Conservation (phyloP, 2,329 filamentous ascomycete genomes). For the Diaporthe citri region DNA sequence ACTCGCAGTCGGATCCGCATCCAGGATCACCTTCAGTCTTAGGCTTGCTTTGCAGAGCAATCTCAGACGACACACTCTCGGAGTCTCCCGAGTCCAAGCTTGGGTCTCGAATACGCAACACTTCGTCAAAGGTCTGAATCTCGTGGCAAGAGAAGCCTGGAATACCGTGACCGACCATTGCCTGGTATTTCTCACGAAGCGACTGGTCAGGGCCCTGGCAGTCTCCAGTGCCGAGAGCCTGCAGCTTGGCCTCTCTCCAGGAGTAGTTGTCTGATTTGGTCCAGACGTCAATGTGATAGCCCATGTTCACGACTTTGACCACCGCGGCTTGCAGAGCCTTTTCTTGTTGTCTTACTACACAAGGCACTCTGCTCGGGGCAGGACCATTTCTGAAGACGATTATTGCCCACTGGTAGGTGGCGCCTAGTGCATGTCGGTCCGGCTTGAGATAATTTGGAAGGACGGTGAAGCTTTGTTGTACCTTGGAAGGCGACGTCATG, state of each 20-base stretch:
- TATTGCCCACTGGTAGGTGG: conserved; percentile 36
- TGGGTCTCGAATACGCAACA: neutral
- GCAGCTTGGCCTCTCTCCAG: neutral
- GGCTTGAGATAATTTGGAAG: conserved; percentile 31
- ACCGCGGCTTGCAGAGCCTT: conserved; percentile 20
- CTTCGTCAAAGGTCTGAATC: conserved; percentile 2
- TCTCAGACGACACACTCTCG: neutral
- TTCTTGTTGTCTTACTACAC: conserved; percentile 1
- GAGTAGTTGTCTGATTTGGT: conserved; percentile 22
- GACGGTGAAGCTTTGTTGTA: conserved; percentile 34
- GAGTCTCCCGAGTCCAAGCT: neutral
- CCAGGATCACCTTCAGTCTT: neutral
- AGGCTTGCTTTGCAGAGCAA: neutral
- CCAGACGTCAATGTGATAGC: conserved; percentile 36
- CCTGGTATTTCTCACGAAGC: conserved; percentile 33
- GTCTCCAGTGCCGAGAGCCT: neutral
- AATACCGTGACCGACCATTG: conserved; percentile 33
- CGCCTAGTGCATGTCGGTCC: conserved; percentile 16
- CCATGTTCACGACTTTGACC: conserved; percentile 2
- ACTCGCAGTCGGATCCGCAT: neutral
- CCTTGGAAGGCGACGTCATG: conserved; percentile 3
- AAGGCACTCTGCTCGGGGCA: conserved; percentile 2
- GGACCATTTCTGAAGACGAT: conserved; percentile 31
- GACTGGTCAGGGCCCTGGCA: conserved; percentile 16
- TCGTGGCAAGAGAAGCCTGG: conserved; percentile 33